phyloP scores from a whole-genome alignment of 2,329 filamentous ascomycete species.

The Fusarium sororula region DNA sequence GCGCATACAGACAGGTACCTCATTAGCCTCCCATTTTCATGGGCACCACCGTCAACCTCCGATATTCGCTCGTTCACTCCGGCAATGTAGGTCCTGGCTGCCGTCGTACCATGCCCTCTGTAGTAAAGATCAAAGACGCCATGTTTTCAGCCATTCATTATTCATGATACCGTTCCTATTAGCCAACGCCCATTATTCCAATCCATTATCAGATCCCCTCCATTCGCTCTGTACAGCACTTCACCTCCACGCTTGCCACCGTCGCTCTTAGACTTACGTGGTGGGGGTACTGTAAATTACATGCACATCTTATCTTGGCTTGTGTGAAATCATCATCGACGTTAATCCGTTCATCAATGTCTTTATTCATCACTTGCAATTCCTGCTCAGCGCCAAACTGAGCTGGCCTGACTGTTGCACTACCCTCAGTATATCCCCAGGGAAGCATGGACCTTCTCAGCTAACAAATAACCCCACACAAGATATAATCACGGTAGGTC shows the following conservation, averaged over 20 bases:
- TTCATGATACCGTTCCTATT: conserved; percentile 34
- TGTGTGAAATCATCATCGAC: conserved; percentile 31
- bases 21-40: conserved; percentile 19
- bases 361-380: conserved; percentile 6
- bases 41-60: conserved; percentile 15
- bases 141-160: conserved; percentile 21
- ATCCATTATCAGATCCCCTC: conserved; percentile 31
- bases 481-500: not conserved
- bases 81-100: conserved; percentile 24
- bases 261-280: not conserved
- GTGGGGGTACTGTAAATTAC: conserved; percentile 22
- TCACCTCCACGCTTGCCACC: conserved; percentile 31
- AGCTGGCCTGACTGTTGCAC: conserved; percentile 21
- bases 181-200: conserved; percentile 38
- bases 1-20: conserved; percentile 17
- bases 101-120: conserved; percentile 19
- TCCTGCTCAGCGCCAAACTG: conserved; percentile 3
- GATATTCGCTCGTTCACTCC: conserved; percentile 28
- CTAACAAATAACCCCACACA: conserved; percentile 21
- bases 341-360: conserved; percentile 5
- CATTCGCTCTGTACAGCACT: conserved; percentile 23
- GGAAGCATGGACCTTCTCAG: not conserved
- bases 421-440: not conserved
- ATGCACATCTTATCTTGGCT: conserved; percentile 32
- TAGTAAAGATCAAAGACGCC: conserved; percentile 28